Evolutionary conservation across 2,329 filamentous ascomycete species (phyloP), one percentile per base, ranked within the genome.

Genomic region (Pseudogymnoascus sp.): DNA sequence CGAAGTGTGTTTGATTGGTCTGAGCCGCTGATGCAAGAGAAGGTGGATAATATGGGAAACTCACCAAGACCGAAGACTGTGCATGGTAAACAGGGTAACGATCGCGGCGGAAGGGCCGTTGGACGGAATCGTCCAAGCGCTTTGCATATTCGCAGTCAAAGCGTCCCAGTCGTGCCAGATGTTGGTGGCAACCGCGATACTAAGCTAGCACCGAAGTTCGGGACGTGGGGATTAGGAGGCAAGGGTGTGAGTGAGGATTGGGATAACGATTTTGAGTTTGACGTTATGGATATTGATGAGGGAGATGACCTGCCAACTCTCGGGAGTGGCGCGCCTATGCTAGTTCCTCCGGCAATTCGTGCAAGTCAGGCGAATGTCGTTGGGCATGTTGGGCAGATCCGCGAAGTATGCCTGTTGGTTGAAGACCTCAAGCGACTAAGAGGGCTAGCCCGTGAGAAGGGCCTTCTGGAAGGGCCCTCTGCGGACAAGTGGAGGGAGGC

Each of bases 181-280:
- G 76, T 77, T 37, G 74, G 77, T 66, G 76, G 78, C 69, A 75
- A 79, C 75, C 65, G 88, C 82, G 72, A 81, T 74, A 64, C 72
- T 74, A 71, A 88, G 77, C 74, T 83, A n/a, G 82, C 76, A 1
- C 77, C 82, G 62, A 93, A 92, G 70, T 93, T 91, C 71, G 88
- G 90, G 46, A 93, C 90, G 0, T 93, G 90, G 90, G 89, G 89
- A 2, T 77, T 91, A 43, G 86, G 88, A n/a, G 87, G 85, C 66
- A 93, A 93, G 74, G 88, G 85, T 14, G 87, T 87, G 9, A 93
- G 88, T 65, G 91, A 96, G 72, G 90, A 95, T 71, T 96, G 91
- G 91, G 91, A 93, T 69, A 89, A 93, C 66, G 91, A 96, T 73
- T 95, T 96, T 69, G 89, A 93, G 65, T 93, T 93, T 72, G 72